Evolutionary conservation across 2,329 filamentous ascomycete genomes (phyloP), one percentile per base, ranked within the genome.

Genomic region (Phyllosticta citrichinensis): DNA sequence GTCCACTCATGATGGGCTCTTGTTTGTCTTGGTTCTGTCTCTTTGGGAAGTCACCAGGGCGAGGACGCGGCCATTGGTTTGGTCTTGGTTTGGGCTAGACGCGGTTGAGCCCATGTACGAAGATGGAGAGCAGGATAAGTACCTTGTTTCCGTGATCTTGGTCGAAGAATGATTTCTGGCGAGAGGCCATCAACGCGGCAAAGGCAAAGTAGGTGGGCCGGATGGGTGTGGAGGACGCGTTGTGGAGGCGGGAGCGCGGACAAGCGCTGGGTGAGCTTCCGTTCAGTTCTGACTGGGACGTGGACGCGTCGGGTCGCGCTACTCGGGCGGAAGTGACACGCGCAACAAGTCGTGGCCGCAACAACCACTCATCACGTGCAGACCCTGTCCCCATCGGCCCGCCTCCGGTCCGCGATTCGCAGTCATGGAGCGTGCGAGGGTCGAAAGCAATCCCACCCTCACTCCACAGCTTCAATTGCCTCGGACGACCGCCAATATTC

Each of bases 111-210:
- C 5, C 33, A 17, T 11, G 9, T 20, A 27, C 12, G 25, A 40
- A n/a, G 8, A 54, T 51, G 24, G n/a, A 19, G 22, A 22, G 22
- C 4, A 5, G 9, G 11, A 24, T 2, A 9, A 35, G 12, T 62
- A 59, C 57, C 25, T 33, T 50, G 17, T 30, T 47, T 50, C 59
- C 74, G 63, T 71, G 71, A 57, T 77, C 69, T 67, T 80, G 76
- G 62, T 81, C 77, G 67, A 80, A 80, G 71, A 81, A 81, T 63
- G 77, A 78, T 68, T 75, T 79, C 64, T 80, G 79, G 63, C 75
- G 76, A 58, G 72, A 74, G 62, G 76, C 73, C 76, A 79, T 79
- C 65, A 68, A 65, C 51, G 52, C 47, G 51, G 58, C 9, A n/a
- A 12, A 30, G 12, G 58, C 9, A n/a, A 12, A 30, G 12, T 24